Conservation (phyloP, 2,329 filamentous ascomycete species). For the Stagonosporopsis chrysanthemi region DNA sequence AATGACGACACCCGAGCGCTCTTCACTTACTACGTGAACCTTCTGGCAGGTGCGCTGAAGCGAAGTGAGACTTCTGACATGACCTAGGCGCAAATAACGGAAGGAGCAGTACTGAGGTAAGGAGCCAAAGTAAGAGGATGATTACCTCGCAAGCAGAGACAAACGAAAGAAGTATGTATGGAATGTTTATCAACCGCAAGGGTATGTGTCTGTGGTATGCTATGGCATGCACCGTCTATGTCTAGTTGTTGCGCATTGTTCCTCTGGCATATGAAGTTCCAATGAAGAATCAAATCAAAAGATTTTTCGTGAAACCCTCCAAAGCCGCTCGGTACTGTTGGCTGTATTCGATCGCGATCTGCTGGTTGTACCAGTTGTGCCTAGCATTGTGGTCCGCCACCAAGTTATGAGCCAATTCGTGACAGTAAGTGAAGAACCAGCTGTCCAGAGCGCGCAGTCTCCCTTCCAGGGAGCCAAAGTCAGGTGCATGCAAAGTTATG, state of each 20-base stretch:
- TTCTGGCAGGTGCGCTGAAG: neutral
- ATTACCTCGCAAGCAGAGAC: neutral
- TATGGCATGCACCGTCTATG: neutral
- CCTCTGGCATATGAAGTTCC: neutral
- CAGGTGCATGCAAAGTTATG: slow-evolving; percentile 70
- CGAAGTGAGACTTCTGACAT: neutral
- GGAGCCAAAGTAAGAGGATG: neutral
- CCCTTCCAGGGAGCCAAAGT: slow-evolving; percentile 37
- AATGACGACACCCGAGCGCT: neutral
- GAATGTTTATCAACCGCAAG: neutral
- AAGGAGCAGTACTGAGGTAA: neutral
- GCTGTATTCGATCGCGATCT: slow-evolving; percentile 49
- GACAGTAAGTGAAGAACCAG: slow-evolving; percentile 95
- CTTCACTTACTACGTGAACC: neutral
- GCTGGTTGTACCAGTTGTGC: slow-evolving; percentile 49
- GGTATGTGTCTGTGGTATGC: neutral
- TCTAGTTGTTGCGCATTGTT: too few species aligned
- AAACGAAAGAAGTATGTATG: neutral
- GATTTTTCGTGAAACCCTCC: slow-evolving; percentile 32
- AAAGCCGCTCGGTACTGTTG: slow-evolving; percentile 41
- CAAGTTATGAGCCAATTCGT: slow-evolving; percentile 95
- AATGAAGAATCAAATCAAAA: slow-evolving; percentile 18
- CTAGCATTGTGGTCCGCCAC: slow-evolving; percentile 70
- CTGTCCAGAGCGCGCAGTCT: slow-evolving; percentile 66
- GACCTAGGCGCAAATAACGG: neutral